Percentiles rank a stretch among this genome's conserved stretches.
phyloP scores from a whole-genome alignment of 1,284 basidiomycete species.

The Wolfiporia cocos region DNA sequence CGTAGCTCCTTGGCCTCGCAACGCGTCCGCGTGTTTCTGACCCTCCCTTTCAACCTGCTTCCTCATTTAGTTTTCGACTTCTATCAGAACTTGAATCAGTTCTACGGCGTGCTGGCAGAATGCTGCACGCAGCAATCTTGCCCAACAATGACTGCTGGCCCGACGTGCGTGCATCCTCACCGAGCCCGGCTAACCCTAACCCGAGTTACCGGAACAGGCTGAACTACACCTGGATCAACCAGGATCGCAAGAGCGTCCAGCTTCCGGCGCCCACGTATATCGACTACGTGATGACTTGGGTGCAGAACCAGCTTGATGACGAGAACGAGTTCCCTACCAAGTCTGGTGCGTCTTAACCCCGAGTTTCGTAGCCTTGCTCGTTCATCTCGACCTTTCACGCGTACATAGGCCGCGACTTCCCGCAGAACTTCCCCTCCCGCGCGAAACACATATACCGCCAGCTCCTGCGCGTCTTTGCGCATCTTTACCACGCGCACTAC shows the following conservation, averaged over 20 bases:
- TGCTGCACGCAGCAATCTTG: slow-evolving; percentile 90
- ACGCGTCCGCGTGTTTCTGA: too few species aligned
- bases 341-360: slow-evolving; percentile 52
- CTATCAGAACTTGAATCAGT: slow-evolving; percentile 95
- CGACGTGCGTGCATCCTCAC: slow-evolving; percentile 50
- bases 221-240: slow-evolving; percentile 98
- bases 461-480: slow-evolving; percentile 94
- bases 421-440: slow-evolving; percentile 83
- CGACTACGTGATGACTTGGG: slow-evolving; percentile 99
- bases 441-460: slow-evolving; percentile 97
- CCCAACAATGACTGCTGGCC: slow-evolving; percentile 91
- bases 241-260: slow-evolving; percentile 89
- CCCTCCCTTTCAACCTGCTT: neutral
- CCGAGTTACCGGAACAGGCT: slow-evolving; percentile 63
- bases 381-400: slow-evolving; percentile 3
- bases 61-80: slow-evolving; percentile 77
- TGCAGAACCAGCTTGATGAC: slow-evolving; percentile 91
- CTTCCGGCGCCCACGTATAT: slow-evolving; percentile 96
- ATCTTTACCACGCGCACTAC: slow-evolving; percentile 97
- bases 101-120: slow-evolving; percentile 94
- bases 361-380: neutral
- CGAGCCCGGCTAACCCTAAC: slow-evolving; percentile 7
- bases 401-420: slow-evolving; percentile 90
- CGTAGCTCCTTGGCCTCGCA: slow-evolving; percentile 26
- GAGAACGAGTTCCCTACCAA: slow-evolving; percentile 94